Evolutionary conservation across 2,329 filamentous ascomycete species (phyloP).

Genomic region (Colletotrichum euphorbiae): DNA sequence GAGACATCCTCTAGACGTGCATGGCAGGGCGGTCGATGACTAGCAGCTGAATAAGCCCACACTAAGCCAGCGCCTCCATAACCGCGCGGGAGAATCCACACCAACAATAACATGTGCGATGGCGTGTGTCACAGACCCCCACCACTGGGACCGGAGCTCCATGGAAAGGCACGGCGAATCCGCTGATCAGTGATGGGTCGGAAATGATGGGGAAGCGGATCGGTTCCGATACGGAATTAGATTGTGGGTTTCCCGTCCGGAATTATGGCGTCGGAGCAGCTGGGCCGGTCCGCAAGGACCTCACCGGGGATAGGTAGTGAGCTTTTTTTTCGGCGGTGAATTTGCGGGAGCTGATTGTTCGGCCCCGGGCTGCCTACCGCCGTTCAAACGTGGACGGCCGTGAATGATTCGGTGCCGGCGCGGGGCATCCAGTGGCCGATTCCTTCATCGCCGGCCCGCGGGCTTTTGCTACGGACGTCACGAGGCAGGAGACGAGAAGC

Average conservation of each 20-base stretch:
- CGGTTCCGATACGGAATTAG: constrained; percentile 4
- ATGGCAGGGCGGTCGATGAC: constrained; percentile 11
- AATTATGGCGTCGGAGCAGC: background rate
- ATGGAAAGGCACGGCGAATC: too few relatives aligned
- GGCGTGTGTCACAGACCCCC: background rate
- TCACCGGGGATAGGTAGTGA: background rate
- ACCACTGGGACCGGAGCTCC: background rate
- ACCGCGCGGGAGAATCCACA: constrained; percentile 35
- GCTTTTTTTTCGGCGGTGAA: background rate
- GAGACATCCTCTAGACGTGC: background rate
- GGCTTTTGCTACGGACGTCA: too few relatives aligned
- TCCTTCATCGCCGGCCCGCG: too few relatives aligned
- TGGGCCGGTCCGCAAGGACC: background rate
- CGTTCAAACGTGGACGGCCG: too few relatives aligned
- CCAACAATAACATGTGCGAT: background rate
- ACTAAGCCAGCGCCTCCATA: background rate
- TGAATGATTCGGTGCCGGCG: too few relatives aligned
- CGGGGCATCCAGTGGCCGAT: too few relatives aligned
- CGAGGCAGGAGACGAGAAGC: too few relatives aligned
- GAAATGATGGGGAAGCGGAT: background rate
- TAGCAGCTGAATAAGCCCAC: constrained; percentile 30
- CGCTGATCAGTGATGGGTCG: too few relatives aligned
- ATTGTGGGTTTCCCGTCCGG: background rate
- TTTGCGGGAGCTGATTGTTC: too few relatives aligned
- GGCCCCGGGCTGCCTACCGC: too few relatives aligned